Evolutionary conservation across 495 filamentous ascomycete genomes (phyloP), one percentile per base, ranked within the genome.

Genomic region (Neurospora sp.): DNA sequence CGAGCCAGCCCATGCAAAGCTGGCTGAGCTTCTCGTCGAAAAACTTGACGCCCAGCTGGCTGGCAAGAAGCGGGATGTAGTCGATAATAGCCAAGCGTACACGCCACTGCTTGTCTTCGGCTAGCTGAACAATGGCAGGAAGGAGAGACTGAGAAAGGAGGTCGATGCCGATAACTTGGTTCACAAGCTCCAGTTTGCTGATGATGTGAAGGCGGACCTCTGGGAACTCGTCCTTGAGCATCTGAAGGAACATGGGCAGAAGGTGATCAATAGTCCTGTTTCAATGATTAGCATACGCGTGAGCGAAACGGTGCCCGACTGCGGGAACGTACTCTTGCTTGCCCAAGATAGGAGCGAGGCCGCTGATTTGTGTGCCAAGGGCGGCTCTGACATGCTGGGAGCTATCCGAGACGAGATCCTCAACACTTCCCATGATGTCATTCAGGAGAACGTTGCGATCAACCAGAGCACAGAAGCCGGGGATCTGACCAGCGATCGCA

Each of bases 61-160:
- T 94, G 66, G 96, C 96, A 46, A 99, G 91, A 66, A 99, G 88
- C 35, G 96, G 96, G 78, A 99, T 98, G 83, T 99, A 98, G 87
- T 98, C 94, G 79, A 99, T 99, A 78, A 99, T 99, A 68, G 96
- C 96, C 70, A 99, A 87, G 70, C 96, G 92, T 73, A 99, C 96
- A 78, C 96, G 92, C 96, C 96, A 99, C 86, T 99, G 95, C 87
- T 99, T 99, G 82, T 99, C 96, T 82, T 98, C 96, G 72, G 96
- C 96, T 74, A 99, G 87, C 78, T 98, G 94, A 48, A 98, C 94
- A 77, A 99, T 99, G n/a, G 96, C 96, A 5, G 96, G 96, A 41
- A 99, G 91, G 44, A 99, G 91, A 39, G 94, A 97, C 80, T 98
- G 94, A 41, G 96, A 97, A 68, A 99, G 91, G 38, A 96, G 88